Evolutionary conservation across 192 early-diverging fungal species (phyloP).

Genomic region (Rhizoclosmatium sp.): DNA sequence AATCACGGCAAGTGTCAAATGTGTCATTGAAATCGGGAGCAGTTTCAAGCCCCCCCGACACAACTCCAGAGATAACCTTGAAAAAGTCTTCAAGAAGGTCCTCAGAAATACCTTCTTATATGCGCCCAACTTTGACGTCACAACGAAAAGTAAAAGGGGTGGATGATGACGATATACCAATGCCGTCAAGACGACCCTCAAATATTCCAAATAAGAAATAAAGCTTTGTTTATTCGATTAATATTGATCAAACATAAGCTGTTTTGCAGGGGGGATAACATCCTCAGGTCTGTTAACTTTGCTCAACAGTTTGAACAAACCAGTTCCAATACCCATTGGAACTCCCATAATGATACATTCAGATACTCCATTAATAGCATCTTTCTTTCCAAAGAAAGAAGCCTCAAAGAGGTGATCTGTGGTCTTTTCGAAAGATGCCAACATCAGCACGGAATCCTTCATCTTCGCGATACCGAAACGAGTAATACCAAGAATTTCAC

Average conservation of each 20-base stretch:
- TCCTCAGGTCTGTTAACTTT: constrained; percentile 22
- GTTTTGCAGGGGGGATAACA: constrained; percentile 17
- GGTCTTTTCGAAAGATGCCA: constrained; percentile 99
- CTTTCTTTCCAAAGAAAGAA: constrained; percentile 91
- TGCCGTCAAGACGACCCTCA: not conserved
- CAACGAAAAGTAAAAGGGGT: not conserved
- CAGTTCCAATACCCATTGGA: constrained; percentile 96
- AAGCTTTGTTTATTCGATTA: not conserved
- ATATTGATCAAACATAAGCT: constrained; percentile 36
- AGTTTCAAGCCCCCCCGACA: too few species aligned
- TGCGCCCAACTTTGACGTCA: not conserved
- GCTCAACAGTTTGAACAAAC: constrained; percentile 90
- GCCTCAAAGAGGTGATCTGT: constrained; percentile 99
- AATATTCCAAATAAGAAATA: not conserved
- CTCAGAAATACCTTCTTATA: not conserved
- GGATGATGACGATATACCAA: not conserved
- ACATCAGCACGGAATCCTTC: constrained; percentile 99
- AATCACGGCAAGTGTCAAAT: not conserved
- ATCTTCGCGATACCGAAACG: constrained; percentile 99
- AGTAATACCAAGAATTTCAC: constrained; percentile 97
- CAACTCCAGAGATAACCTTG: not conserved
- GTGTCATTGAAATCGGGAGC: too few species aligned
- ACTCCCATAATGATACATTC: constrained; percentile 99
- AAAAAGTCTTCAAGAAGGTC: not conserved
- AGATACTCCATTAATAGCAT: constrained; percentile 93